Conservation (phyloP, 2,329 filamentous ascomycete species). For the Neonectria punicea region DNA sequence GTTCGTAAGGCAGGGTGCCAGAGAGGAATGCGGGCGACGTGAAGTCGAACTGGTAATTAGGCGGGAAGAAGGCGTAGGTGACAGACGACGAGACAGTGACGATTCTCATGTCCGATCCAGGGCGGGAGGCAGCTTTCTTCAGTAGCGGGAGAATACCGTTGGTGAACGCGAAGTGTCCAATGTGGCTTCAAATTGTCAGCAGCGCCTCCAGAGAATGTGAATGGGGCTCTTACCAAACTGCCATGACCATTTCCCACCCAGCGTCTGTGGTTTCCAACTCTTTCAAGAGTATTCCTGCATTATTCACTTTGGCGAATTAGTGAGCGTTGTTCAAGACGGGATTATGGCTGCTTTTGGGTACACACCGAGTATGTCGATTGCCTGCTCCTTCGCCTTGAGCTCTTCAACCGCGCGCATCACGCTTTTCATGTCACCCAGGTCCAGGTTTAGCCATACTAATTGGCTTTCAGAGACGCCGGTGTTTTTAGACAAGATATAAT, state of each 20-base stretch:
- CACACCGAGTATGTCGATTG: slow-evolving; percentile 42
- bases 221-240: slow-evolving; percentile 27
- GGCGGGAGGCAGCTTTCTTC: slow-evolving; percentile 28
- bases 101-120: slow-evolving; percentile 37
- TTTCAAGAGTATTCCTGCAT: slow-evolving; percentile 32
- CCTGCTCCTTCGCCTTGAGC: slow-evolving; percentile 33
- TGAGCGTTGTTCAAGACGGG: too few species aligned
- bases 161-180: slow-evolving; percentile 42
- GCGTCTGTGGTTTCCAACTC: slow-evolving; percentile 31
- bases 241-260: slow-evolving; percentile 41
- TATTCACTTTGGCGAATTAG: neutral
- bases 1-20: slow-evolving; percentile 22
- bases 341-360: neutral
- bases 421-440: slow-evolving; percentile 35
- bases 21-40: slow-evolving; percentile 22
- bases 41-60: slow-evolving; percentile 33
- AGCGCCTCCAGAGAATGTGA: neutral
- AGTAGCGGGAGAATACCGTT: slow-evolving; percentile 41
- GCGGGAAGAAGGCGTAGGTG: slow-evolving; percentile 26
- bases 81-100: slow-evolving; percentile 36
- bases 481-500: slow-evolving; percentile 2
- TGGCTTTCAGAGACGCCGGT: slow-evolving; percentile 5
- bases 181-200: slow-evolving; percentile 32
- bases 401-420: slow-evolving; percentile 33
- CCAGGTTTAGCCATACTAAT: slow-evolving; percentile 37